Evolutionary conservation across 2,329 filamentous ascomycete genomes (phyloP).

Genomic region (Coleophoma cylindrospora): DNA sequence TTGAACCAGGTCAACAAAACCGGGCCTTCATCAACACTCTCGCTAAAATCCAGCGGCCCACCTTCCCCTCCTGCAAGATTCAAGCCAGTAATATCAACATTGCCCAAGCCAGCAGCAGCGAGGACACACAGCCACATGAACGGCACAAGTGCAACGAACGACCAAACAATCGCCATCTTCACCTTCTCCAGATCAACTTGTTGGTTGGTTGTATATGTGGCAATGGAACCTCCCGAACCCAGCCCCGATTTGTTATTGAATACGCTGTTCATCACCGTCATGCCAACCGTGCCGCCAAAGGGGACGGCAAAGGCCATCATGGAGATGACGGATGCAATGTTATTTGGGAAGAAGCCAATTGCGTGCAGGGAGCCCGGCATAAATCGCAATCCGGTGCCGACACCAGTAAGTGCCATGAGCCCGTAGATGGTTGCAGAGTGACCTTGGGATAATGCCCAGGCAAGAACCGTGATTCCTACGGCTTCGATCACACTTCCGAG

Average conservation of each 20-base stretch:
- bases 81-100: constrained; percentile 27
- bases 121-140: constrained; percentile 44
- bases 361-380: constrained; percentile 57
- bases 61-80: neutral
- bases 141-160: constrained; percentile 55
- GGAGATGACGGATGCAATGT: constrained; percentile 52
- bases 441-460: constrained; percentile 47
- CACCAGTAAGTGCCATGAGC: constrained; percentile 60
- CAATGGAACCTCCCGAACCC: constrained; percentile 28
- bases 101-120: constrained; percentile 37
- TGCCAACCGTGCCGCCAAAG: constrained; percentile 57
- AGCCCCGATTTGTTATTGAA: constrained; percentile 50
- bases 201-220: constrained; percentile 27
- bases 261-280: constrained; percentile 63
- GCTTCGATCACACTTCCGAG: constrained; percentile 50
- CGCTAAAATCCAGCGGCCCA: neutral
- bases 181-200: constrained; percentile 33
- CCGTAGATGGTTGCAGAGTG: constrained; percentile 49
- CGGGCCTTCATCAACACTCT: neutral
- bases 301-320: constrained; percentile 54
- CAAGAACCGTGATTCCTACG: constrained; percentile 49
- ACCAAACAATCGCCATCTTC: constrained; percentile 56
- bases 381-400: constrained; percentile 54
- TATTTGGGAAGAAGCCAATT: constrained; percentile 52
- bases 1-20: neutral